Percentiles rank a stretch among this genome's conserved stretches.
Conservation (phyloP, 108 stramenopile genomes). For the Pseudonitzschia multiseries region DNA sequence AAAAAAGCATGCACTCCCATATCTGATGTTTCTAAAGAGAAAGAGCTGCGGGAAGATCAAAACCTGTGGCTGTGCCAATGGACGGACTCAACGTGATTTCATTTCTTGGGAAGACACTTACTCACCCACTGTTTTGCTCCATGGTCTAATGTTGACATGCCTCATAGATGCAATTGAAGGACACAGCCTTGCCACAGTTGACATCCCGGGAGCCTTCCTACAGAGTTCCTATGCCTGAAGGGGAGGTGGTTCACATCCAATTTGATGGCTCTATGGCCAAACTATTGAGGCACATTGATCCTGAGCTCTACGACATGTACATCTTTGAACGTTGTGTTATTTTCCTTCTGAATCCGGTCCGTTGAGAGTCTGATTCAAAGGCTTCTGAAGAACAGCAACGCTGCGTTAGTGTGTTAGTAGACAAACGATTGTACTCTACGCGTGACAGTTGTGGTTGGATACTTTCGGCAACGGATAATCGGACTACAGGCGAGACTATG, state of each 20-base stretch:
- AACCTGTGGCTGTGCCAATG: neutral
- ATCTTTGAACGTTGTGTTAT: constrained; percentile 19
- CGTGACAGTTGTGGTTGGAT: too few relatives aligned
- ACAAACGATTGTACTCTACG: too few relatives aligned
- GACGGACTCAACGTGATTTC: neutral
- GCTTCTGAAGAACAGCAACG: too few relatives aligned
- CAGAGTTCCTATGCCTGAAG: constrained; percentile 15
- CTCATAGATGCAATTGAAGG: constrained; percentile 40
- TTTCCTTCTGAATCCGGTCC: too few relatives aligned
- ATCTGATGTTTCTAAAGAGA: neutral
- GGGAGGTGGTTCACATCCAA: neutral
- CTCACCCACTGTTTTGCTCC: neutral
- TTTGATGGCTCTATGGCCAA: neutral
- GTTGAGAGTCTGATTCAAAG: too few relatives aligned
- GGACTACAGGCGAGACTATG: too few relatives aligned
- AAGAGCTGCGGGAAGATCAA: neutral
- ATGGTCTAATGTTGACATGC: neutral
- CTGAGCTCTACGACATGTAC: neutral
- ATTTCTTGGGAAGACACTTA: neutral
- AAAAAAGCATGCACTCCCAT: neutral
- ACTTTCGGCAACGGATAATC: too few relatives aligned
- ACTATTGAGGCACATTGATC: constrained; percentile 17
- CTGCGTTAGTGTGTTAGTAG: too few relatives aligned
- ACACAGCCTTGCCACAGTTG: constrained; percentile 28
- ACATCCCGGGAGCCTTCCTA: constrained; percentile 45